Base-by-base conservation (phyloP, 2,329 filamentous ascomycete genomes). In the Exophiala sideris region DNA sequence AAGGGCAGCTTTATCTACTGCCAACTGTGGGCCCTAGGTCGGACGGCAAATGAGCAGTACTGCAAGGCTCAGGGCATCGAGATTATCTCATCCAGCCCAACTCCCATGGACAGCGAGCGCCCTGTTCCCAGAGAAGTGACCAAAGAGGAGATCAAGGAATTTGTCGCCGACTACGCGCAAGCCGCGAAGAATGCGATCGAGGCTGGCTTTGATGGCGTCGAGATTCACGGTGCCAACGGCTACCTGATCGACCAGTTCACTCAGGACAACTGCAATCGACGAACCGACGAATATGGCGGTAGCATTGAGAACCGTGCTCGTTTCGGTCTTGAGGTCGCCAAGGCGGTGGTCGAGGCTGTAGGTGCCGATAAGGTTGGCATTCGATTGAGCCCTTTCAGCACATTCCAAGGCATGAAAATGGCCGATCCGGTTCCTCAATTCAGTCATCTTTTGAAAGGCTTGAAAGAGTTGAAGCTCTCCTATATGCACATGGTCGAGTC, bases 371-470 rank as follows among this genome's bases (percentile, higher is more conserved):
- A 73, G 40, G 32, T 76, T 20, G 68, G 72, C 3, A 75, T 79
- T 41, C 71, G 77, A 2, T 64, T 82, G n/a, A 75, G 73, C n/a
- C 71, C 62, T n/a, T 81, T 50, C 54, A 67, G 64, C 47, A 59
- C 59, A 1, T 72, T 71, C 63, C 68, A 73, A 61, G 70, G 59
- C 6, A 73, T 88, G 84, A 69, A 71, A 45, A 84, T 85, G 79
- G 58, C 67, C 0, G 74, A 86, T 34, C 82, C 83, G 0, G 63
- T 81, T 8, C 79, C 82, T 0, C 82, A 86, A 52, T 87, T 86
- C 63, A 70, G 70, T 0, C 71, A 86, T 62, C 64, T 84, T 5
- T 71, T 82, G 44, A 62, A 69, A 29, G 73, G 75, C 20, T 68
- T 83, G 5, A 77, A 75, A 57, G 66, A 70, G 8, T 68, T 83